Conservation (phyloP, 2,329 filamentous ascomycete species). For the Colletotrichum australisinense region DNA sequence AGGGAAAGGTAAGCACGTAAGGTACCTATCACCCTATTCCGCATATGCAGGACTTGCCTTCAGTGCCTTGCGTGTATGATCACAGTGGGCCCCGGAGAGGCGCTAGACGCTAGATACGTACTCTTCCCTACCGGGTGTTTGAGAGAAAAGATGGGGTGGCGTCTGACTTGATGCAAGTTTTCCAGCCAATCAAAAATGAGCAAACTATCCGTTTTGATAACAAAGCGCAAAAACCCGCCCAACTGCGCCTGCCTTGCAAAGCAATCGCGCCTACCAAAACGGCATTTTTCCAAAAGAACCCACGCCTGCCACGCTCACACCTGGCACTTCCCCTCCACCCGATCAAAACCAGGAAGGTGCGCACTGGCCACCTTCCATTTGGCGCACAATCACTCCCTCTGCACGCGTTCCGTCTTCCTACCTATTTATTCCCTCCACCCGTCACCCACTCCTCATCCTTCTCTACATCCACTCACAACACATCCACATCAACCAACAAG, state of each 20-base stretch:
- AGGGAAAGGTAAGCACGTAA: too few relatives aligned
- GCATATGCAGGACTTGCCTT: not conserved
- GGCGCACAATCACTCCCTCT: constrained; percentile 41
- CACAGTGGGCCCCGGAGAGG: not conserved
- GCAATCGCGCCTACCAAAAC: constrained; percentile 29
- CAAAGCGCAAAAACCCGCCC: constrained; percentile 22
- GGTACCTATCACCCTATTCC: too few relatives aligned
- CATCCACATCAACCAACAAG: constrained; percentile 47
- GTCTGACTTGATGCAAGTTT: constrained; percentile 26
- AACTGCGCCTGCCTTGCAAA: constrained; percentile 10
- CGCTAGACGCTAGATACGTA: constrained; percentile 12
- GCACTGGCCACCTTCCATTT: constrained; percentile 34
- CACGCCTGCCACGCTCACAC: not conserved
- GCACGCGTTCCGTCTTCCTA: constrained; percentile 44
- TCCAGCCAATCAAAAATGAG: constrained; percentile 38
- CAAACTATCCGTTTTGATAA: constrained; percentile 6
- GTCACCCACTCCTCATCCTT: constrained; percentile 38
- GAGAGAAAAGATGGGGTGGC: constrained; percentile 30
- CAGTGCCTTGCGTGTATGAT: not conserved
- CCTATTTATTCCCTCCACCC: constrained; percentile 42
- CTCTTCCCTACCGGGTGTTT: not conserved
- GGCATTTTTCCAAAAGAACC: constrained; percentile 15
- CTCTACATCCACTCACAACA: constrained; percentile 53
- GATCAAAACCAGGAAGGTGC: not conserved
- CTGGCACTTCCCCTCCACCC: not conserved